Base-by-base conservation (phyloP, 1,139 yeast species). In the Candida glucosophila region DNA sequence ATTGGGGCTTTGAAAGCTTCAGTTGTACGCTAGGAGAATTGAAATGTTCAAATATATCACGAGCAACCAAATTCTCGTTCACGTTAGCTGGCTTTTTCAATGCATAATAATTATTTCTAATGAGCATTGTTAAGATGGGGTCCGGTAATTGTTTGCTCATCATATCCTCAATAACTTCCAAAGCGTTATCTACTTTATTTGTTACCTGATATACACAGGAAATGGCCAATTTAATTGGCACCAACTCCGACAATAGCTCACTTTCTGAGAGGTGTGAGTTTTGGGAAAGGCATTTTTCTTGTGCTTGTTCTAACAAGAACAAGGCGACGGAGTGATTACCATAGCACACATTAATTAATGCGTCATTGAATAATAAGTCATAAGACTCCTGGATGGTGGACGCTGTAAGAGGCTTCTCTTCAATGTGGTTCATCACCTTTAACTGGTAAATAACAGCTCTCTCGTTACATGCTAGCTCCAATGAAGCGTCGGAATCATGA, bases 391-490 rank as follows among this genome's bases (percentile, higher is more conserved):
- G 37, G 12, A 29, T 33, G 3, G 28, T 22, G 6, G 23, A 21
- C 5, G 12, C 19, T 12, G 22, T 18, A 19, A 19, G 24, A 3
- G 23, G 17, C 7, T 20, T 15, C 4, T 17, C 23, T 11, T 23
- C 17, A 12, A 19, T 17, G 4, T 13, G 16, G 10, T 26, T 31
- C 23, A 35, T 32, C 22, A 36, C 47, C 27, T 55, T 55, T 29
- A 55, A 42, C 35, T 73, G 85, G 11, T 88, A 76, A 10, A 70
- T 51, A 19, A 79, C 71, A 3, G 93, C 88, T 33, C 77, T 58
- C 42, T 76, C 75, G 43, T 82, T 82, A 26, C 79, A 77, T 12
- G 67, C 52, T 33, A 86, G 52, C 53, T 88, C 97, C 24, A 65
- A 42, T 18, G 42, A 34, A 35, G 41, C 54, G 35, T 63, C 70